A percentile compares a stretch with the other conserved stretches of the same genome.
These are phyloP conservation scores for Coemansia erecta DNA, from an alignment of 192 early-diverging fungal species.

Conservation along the genomic window DNA sequence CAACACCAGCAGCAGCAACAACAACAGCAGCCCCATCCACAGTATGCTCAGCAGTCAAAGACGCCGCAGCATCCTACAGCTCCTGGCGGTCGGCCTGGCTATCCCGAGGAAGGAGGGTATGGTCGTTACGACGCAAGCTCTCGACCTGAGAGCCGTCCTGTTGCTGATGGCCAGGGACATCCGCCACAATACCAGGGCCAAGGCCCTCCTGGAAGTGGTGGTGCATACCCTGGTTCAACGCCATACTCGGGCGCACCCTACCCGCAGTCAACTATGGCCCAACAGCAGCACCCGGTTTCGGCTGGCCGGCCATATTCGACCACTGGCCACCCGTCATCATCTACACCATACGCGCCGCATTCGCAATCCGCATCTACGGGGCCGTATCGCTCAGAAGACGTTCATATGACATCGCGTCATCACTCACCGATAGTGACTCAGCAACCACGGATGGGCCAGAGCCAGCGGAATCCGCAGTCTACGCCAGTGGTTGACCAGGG, in stretches of 20 bases:
- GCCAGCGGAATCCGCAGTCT: constrained; percentile 12
- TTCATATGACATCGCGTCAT: constrained; percentile 23
- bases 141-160: constrained; percentile 23
- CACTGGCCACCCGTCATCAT: constrained; percentile 17
- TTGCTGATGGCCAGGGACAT: constrained; percentile 7
- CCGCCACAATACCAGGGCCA: constrained; percentile 19
- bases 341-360: constrained; percentile 15
- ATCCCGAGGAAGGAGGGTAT: constrained; percentile 31
- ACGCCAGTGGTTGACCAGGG: constrained; percentile 17
- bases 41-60: constrained; percentile 17
- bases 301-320: constrained; percentile 19
- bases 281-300: constrained; percentile 16
- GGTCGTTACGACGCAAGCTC: constrained; percentile 21
- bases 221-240: constrained; percentile 5
- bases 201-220: constrained; percentile 12
- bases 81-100: constrained; percentile 24
- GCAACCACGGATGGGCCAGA: constrained; percentile 9
- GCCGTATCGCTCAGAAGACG: constrained; percentile 23
- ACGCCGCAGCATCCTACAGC: neutral
- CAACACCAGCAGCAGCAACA: constrained; percentile 5
- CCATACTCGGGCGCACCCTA: constrained; percentile 23
- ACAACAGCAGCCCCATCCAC: constrained; percentile 7
- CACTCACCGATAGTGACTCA: constrained; percentile 34
- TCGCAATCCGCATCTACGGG: constrained; percentile 21
- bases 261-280: constrained; percentile 25